phyloP scores from a whole-genome alignment of 2,329 filamentous ascomycete species.

The Amylocarpus encephaloides region DNA sequence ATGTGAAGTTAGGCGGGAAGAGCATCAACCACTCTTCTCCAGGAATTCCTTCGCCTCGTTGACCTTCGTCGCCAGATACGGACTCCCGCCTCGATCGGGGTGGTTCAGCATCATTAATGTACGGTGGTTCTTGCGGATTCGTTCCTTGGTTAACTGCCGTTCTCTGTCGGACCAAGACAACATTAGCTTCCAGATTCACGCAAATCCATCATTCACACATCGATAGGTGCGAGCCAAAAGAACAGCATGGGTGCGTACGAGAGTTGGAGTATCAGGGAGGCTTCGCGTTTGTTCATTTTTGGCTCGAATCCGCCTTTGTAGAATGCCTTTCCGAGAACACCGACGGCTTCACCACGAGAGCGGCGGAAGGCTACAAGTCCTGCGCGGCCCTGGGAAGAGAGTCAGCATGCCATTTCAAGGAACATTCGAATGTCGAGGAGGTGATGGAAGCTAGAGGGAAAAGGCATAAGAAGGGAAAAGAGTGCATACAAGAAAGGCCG shows the following conservation, averaged over 20 bases:
- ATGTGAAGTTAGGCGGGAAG: too few relatives aligned
- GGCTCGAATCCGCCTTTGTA: slow-evolving; percentile 99
- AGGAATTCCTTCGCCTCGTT: slow-evolving; percentile 97
- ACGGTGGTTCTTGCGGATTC: slow-evolving; percentile 90
- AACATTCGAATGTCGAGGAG: neutral
- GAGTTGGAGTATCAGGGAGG: slow-evolving; percentile 81
- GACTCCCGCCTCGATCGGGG: slow-evolving; percentile 92
- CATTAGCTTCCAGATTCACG: too few relatives aligned
- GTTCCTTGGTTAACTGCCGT: slow-evolving; percentile 80
- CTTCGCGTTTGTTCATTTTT: slow-evolving; percentile 89
- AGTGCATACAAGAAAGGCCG: slow-evolving; percentile 55
- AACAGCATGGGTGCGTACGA: slow-evolving; percentile 52
- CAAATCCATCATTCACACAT: neutral
- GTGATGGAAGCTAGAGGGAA: neutral
- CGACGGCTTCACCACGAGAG: slow-evolving; percentile 66
- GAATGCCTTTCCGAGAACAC: slow-evolving; percentile 80
- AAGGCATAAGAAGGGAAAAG: slow-evolving; percentile 2
- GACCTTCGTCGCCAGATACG: slow-evolving; percentile 93
- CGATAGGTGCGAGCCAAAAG: neutral
- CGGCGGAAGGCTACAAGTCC: slow-evolving; percentile 83
- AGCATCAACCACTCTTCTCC: slow-evolving; percentile 59
- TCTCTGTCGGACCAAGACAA: slow-evolving; percentile 51
- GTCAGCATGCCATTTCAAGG: slow-evolving; percentile 11
- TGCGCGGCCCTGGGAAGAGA: slow-evolving; percentile 66
- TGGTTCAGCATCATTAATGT: slow-evolving; percentile 97